phyloP scores from a whole-genome alignment of 139 green algal species.

The Volvox reticuliferus region DNA sequence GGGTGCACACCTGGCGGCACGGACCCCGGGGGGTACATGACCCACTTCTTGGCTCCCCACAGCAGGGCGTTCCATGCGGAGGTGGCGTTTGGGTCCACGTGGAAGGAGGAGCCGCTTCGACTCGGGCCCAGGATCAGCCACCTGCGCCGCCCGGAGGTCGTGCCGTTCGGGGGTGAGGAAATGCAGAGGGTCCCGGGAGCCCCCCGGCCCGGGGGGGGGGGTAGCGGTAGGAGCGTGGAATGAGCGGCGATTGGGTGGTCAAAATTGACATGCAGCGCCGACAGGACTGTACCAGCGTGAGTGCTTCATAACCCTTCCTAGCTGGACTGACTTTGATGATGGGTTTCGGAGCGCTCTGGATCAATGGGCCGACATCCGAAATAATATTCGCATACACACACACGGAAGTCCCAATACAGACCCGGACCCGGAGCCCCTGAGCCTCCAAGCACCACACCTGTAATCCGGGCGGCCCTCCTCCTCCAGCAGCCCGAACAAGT shows the following conservation, averaged over 20 bases:
- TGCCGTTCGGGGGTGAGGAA: background rate
- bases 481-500: slow-evolving; percentile 90
- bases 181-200: background rate
- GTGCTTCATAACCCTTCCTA: no score
- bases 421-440: no score
- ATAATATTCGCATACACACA: background rate
- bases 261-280: no score
- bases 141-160: slow-evolving; percentile 47
- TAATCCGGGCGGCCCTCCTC: slow-evolving; percentile 75
- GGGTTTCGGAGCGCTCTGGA: no score
- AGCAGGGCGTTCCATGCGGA: slow-evolving; percentile 94
- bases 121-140: slow-evolving; percentile 96
- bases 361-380: no score
- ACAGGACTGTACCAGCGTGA: no score
- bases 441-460: slow-evolving; percentile 50
- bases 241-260: no score
- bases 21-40: slow-evolving; percentile 87
- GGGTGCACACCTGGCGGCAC: slow-evolving; percentile 89
- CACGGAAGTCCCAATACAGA: background rate
- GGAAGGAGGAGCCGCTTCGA: slow-evolving; percentile 82
- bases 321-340: no score
- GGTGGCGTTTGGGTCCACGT: slow-evolving; percentile 93
- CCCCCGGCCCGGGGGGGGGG: no score
- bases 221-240: no score
- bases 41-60: slow-evolving; percentile 92